Percentiles rank a stretch among this genome's conserved stretches.
These are phyloP conservation scores for Fibroporia radiculosa DNA, from an alignment of 768 basidiomycete genomes.

Conservation along the genomic window DNA sequence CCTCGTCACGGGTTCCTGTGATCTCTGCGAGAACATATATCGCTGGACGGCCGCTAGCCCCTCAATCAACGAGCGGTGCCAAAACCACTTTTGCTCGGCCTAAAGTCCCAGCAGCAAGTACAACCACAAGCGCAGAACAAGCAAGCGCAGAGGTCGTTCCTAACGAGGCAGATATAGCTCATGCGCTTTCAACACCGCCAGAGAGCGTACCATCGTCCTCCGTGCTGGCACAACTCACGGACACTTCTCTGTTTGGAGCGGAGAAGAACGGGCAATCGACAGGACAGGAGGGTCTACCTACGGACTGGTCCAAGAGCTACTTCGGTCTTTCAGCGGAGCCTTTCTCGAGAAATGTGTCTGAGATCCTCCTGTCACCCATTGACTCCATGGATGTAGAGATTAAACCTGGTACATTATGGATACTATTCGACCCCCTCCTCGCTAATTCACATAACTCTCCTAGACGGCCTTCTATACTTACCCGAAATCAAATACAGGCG, in stretches of 20 bases:
- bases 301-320: constrained; percentile 89
- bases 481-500: constrained; percentile 97
- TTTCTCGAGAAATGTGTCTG: constrained; percentile 68
- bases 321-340: constrained; percentile 70
- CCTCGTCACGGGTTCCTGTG: not conserved
- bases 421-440: not conserved
- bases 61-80: not conserved
- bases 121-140: constrained; percentile 23
- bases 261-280: constrained; percentile 6
- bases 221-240: constrained; percentile 4
- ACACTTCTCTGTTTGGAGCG: constrained; percentile 1
- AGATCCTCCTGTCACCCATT: constrained; percentile 67
- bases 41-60: not conserved
- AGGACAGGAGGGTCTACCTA: constrained; percentile 21
- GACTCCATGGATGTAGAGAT: constrained; percentile 81
- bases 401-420: constrained; percentile 63
- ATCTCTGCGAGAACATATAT: not conserved
- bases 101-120: constrained; percentile 16
- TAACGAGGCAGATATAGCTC: constrained; percentile 9
- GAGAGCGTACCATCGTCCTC: constrained; percentile 13
- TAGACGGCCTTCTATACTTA: constrained; percentile 90
- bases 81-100: not conserved
- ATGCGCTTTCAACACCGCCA: constrained; percentile 4
- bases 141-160: constrained; percentile 14
- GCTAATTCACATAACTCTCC: not conserved